These are phyloP conservation scores for Trichophyton simii DNA, from an alignment of 2,329 filamentous ascomycete species.

Conservation along the genomic window DNA sequence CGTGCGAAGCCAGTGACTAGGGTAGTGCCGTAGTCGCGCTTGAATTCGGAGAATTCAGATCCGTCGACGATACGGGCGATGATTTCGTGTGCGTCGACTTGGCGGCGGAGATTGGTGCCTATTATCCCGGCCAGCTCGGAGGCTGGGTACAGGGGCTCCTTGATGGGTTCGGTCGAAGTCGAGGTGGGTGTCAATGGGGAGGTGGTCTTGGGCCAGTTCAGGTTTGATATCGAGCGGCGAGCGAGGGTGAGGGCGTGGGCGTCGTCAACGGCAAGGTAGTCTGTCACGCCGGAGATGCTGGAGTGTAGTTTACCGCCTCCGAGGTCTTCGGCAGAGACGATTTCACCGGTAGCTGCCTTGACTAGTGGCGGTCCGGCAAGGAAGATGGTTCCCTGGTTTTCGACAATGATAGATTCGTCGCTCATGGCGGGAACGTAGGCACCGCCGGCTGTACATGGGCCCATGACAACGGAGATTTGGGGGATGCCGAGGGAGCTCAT, in stretches of 20 bases:
- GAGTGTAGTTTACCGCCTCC: constrained; percentile 84
- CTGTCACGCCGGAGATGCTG: constrained; percentile 81
- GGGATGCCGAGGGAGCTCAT: constrained; percentile 85
- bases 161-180: constrained; percentile 33
- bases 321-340: constrained; percentile 78
- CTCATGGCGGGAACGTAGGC: constrained; percentile 97
- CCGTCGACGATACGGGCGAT: constrained; percentile 89
- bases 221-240: constrained; percentile 68
- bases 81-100: constrained; percentile 75
- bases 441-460: constrained; percentile 86
- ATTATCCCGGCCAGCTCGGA: constrained; percentile 78
- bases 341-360: constrained; percentile 89
- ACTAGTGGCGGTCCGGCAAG: constrained; percentile 87
- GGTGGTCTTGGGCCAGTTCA: constrained; percentile 63
- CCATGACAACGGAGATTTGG: constrained; percentile 93
- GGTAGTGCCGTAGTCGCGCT: constrained; percentile 76
- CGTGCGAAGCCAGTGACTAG: constrained; percentile 83
- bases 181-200: constrained; percentile 19
- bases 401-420: constrained; percentile 93
- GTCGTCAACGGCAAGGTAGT: constrained; percentile 90
- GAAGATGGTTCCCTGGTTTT: constrained; percentile 94
- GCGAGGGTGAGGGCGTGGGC: constrained; percentile 81
- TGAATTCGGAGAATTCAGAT: constrained; percentile 85
- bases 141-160: constrained; percentile 68
- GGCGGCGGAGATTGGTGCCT: constrained; percentile 75